Percentiles rank a stretch among this genome's conserved stretches.
phyloP scores from a whole-genome alignment of 2,329 filamentous ascomycete genomes.

The Blastomyces emzantsi region DNA sequence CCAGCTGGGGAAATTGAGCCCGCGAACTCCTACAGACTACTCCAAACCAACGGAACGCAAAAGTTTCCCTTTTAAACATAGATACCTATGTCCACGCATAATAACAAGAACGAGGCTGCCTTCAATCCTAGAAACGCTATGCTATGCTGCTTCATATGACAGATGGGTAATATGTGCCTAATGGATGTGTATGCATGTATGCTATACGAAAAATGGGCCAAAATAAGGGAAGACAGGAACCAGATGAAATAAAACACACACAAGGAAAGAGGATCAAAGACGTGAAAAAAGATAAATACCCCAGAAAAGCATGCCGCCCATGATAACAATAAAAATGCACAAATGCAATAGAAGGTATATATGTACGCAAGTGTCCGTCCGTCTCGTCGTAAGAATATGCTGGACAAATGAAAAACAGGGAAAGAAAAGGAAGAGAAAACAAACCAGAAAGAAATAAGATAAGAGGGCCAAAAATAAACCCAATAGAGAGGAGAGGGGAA shows the following conservation, averaged over 20 bases:
- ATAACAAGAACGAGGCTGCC: not conserved
- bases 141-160: not conserved
- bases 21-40: not conserved
- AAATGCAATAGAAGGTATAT: conserved; percentile 1
- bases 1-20: not conserved
- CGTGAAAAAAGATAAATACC: not conserved
- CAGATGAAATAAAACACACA: not conserved
- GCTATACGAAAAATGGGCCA: not conserved
- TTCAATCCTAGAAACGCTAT: not conserved
- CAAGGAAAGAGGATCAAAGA: not conserved
- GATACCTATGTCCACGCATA: not conserved
- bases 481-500: not conserved
- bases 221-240: not conserved
- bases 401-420: not conserved
- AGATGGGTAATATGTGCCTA: not conserved
- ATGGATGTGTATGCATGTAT: not conserved
- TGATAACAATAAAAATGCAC: conserved; percentile 1
- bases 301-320: not conserved
- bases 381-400: not conserved
- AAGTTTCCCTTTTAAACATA: not conserved
- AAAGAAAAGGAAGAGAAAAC: not conserved
- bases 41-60: not conserved
- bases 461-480: not conserved
- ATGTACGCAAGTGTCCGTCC: not conserved
- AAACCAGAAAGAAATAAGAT: not conserved